phyloP scores from a whole-genome alignment of 805 yeast genomes.

The Diddensiella transvaalensis region DNA sequence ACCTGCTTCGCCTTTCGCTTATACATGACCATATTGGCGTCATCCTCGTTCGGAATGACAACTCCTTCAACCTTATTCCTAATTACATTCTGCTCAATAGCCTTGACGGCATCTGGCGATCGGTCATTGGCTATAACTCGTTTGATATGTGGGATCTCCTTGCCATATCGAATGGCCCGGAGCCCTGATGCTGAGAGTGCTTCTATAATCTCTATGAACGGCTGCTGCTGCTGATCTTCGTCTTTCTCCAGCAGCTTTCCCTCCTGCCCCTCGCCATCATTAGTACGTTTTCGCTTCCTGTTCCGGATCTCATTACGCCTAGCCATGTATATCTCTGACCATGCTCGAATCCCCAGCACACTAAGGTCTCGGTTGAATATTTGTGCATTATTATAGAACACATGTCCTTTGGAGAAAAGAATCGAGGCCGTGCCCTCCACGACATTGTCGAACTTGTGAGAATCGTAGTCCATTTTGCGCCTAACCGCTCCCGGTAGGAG shows the following conservation, averaged over 20 bases:
- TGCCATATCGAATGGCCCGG: conserved; percentile 88
- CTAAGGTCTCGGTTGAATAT: conserved; percentile 94
- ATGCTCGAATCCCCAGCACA: conserved; percentile 79
- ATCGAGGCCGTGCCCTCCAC: conserved; percentile 83
- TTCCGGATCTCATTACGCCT: conserved; percentile 31
- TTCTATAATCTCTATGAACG: conserved; percentile 70
- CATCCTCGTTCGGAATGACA: conserved; percentile 73
- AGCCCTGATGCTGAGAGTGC: conserved; percentile 95
- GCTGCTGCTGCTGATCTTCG: conserved; percentile 21
- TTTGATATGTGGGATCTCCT: conserved; percentile 76
- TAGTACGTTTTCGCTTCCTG: conserved; percentile 17
- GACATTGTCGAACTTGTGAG: conserved; percentile 4
- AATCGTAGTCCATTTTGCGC: conserved; percentile 1
- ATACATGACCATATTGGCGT: conserved; percentile 85
- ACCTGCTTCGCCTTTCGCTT: conserved; percentile 32
- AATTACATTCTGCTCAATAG: conserved; percentile 68
- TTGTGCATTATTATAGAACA: conserved; percentile 94
- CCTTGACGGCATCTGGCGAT: conserved; percentile 75
- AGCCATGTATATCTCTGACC: conserved; percentile 61
- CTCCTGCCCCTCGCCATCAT: conserved; percentile 11
- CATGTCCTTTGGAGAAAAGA: conserved; percentile 78
- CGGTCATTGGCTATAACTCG: conserved; percentile 86
- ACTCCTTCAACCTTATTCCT: conserved; percentile 57
- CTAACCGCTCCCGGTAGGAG: not conserved
- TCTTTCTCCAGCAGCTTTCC: conserved; percentile 6